A percentile compares a stretch with the other conserved stretches of the same genome.
These are phyloP conservation scores for Diutina sp. DNA, from an alignment of 1,139 yeast genomes.

Conservation along the genomic window DNA sequence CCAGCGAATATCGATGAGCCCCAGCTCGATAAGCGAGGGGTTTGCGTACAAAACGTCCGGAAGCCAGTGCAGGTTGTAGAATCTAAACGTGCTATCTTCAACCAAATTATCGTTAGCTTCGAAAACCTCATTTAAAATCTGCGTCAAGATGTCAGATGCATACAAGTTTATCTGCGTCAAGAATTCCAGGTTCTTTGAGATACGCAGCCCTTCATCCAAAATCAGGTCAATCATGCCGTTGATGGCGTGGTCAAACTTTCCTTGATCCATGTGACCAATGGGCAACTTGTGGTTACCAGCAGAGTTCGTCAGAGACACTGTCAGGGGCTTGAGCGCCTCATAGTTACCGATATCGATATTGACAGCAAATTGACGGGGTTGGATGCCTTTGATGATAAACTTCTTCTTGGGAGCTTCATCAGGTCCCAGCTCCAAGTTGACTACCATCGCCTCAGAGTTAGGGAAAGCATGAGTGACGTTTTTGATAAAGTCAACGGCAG, in stretches of 20 bases:
- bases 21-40: conserved; percentile 26
- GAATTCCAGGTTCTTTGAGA: conserved; percentile 8
- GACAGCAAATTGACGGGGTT: conserved; percentile 30
- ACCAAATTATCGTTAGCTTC: conserved; percentile 14
- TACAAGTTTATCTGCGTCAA: conserved; percentile 15
- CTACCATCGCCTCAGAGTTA: conserved; percentile 90
- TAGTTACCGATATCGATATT: conserved; percentile 31
- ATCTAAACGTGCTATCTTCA: conserved; percentile 20
- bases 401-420: conserved; percentile 45
- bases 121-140: conserved; percentile 17
- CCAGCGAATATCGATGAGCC: conserved; percentile 25
- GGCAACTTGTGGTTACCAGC: background rate
- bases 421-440: conserved; percentile 33
- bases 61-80: conserved; percentile 29
- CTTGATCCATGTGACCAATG: conserved; percentile 25
- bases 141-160: conserved; percentile 21
- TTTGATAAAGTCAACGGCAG: conserved; percentile 94
- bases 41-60: conserved; percentile 29
- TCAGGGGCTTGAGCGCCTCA: conserved; percentile 16
- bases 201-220: conserved; percentile 11
- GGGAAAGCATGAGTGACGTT: conserved; percentile 87
- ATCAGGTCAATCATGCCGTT: conserved; percentile 13
- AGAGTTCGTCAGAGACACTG: background rate
- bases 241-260: conserved; percentile 20
- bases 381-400: conserved; percentile 84